Evolutionary conservation across 1,139 yeast genomes (phyloP).

Genomic region (Suhomyces bokatorum): DNA sequence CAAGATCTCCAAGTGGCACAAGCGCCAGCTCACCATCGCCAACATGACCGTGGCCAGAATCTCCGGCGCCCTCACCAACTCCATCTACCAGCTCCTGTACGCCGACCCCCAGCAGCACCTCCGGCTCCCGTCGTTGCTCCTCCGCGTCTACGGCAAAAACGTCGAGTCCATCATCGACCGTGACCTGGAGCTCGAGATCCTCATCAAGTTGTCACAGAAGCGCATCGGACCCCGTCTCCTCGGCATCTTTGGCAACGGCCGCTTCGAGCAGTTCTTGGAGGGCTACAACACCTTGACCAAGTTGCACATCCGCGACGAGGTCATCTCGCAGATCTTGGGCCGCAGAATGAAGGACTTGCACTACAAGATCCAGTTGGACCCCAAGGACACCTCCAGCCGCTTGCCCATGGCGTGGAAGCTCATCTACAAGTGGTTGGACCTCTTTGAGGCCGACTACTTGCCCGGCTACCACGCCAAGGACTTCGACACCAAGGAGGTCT

Average conservation of each 20-base stretch:
- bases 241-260: slow-evolving; percentile 88
- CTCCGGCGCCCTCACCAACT: slow-evolving; percentile 91
- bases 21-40: slow-evolving; percentile 41
- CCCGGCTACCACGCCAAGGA: slow-evolving; percentile 29
- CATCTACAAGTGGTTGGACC: slow-evolving; percentile 68
- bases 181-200: slow-evolving; percentile 69
- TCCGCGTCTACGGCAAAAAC: slow-evolving; percentile 90
- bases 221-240: slow-evolving; percentile 85
- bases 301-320: slow-evolving; percentile 70
- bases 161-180: slow-evolving; percentile 86
- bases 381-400: slow-evolving; percentile 35
- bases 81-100: slow-evolving; percentile 69
- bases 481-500: slow-evolving; percentile 40
- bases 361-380: slow-evolving; percentile 66
- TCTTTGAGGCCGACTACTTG: slow-evolving; percentile 48
- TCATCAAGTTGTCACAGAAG: slow-evolving; percentile 71
- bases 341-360: slow-evolving; percentile 96
- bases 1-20: slow-evolving; percentile 77
- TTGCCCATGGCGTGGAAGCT: slow-evolving; percentile 68
- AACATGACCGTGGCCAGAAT: slow-evolving; percentile 58
- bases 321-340: slow-evolving; percentile 81
- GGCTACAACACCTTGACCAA: slow-evolving; percentile 76
- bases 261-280: slow-evolving; percentile 88
- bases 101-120: slow-evolving; percentile 27
- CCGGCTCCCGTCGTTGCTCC: slow-evolving; percentile 50